phyloP scores from a whole-genome alignment of 2,329 filamentous ascomycete genomes.

The Apiospora pterosperma region DNA sequence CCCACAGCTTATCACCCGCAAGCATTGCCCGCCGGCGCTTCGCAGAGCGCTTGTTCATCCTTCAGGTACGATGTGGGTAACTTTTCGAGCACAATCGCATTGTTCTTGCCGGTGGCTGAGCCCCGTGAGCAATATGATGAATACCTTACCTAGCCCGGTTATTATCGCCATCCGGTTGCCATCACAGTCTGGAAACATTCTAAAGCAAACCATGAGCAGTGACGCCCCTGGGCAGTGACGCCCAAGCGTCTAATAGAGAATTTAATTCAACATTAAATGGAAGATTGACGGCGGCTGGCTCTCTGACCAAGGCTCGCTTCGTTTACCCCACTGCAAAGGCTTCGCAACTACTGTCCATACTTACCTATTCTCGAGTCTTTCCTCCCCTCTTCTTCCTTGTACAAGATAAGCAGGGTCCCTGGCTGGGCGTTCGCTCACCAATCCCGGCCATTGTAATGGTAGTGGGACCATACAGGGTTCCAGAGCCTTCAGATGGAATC shows the following conservation, averaged over 20 bases:
- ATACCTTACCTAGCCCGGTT: slow-evolving; percentile 11
- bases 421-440: not conserved
- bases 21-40: not conserved
- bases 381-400: not conserved
- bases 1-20: not conserved
- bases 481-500: not conserved
- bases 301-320: not conserved
- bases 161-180: slow-evolving; percentile 13
- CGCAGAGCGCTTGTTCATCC: not conserved
- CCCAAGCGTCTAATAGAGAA: slow-evolving; percentile 23
- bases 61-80: not conserved
- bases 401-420: not conserved
- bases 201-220: not conserved
- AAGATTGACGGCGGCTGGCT: not conserved
- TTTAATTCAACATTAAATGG: slow-evolving; percentile 21
- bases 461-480: not conserved
- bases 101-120: not conserved
- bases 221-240: not conserved
- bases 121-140: not conserved
- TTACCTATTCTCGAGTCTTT: not conserved
- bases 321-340: not conserved
- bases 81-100: not conserved
- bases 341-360: not conserved
- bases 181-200: not conserved
- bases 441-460: not conserved